Conservation (phyloP, 148 eudicot species). For the Rhododendron molle region DNA sequence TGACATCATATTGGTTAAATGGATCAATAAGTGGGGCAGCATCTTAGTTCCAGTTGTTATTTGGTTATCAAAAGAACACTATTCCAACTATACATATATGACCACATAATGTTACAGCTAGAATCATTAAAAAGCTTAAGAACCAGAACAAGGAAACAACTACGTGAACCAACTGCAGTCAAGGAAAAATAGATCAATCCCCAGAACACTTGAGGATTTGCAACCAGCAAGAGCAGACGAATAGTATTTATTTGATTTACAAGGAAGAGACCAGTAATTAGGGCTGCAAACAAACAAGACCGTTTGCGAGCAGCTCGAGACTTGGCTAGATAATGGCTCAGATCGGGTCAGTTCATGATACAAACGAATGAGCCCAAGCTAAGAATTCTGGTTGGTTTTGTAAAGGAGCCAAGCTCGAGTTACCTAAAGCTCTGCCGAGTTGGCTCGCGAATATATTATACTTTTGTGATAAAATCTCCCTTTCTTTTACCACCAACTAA, state of each 20-base stretch:
- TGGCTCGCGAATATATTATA: background rate
- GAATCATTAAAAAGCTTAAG: background rate
- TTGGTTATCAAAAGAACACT: background rate
- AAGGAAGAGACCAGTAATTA: background rate
- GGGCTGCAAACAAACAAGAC: background rate
- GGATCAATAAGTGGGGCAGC: background rate
- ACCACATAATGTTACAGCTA: background rate
- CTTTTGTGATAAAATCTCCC: background rate
- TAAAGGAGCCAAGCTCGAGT: background rate
- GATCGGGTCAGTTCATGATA: background rate
- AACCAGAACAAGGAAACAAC: background rate
- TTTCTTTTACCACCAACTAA: background rate
- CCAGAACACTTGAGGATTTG: background rate
- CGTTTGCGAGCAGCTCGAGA: background rate
- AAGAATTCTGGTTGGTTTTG: background rate
- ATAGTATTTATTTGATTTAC: background rate
- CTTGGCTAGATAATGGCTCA: background rate
- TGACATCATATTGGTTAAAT: background rate
- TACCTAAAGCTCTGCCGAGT: background rate
- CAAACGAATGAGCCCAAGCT: background rate
- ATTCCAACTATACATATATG: background rate
- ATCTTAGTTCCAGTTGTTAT: background rate
- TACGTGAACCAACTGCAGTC: background rate
- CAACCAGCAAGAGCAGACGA: background rate
- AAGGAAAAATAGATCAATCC: background rate